phyloP scores from a whole-genome alignment of 129 eudicot species.

The Rutidosis leptorrhynchoides region DNA sequence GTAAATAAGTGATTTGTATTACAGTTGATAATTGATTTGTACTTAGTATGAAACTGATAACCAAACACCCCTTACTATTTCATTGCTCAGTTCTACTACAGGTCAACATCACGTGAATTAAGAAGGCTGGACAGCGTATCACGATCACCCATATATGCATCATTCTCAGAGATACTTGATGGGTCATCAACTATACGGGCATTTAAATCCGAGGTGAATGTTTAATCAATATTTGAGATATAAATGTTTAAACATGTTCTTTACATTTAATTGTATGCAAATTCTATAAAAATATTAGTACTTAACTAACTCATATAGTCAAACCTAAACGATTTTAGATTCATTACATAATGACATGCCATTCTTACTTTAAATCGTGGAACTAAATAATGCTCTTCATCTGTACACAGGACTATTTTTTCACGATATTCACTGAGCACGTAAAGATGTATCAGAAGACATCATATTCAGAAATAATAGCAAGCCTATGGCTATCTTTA shows the following conservation, averaged over 20 bases:
- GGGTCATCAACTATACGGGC: conserved; percentile 92
- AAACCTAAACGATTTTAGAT: background rate
- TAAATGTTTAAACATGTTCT: conserved; percentile 2
- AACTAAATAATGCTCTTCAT: conserved; percentile 20
- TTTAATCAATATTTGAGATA: conserved; percentile 7
- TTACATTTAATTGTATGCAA: background rate
- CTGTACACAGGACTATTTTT: conserved; percentile 55
- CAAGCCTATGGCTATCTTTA: conserved; percentile 95
- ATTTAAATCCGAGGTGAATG: conserved; percentile 70
- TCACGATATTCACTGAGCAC: conserved; percentile 54
- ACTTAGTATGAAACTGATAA: too few species aligned
- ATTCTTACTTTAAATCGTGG: conserved; percentile 3
- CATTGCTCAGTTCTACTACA: conserved; percentile 75
- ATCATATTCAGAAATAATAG: conserved; percentile 74
- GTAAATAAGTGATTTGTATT: too few species aligned
- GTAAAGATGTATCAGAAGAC: conserved; percentile 70
- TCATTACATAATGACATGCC: background rate
- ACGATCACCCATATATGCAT: conserved; percentile 93
- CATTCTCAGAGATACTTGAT: conserved; percentile 86
- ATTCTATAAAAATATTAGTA: background rate
- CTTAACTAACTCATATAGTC: too few species aligned
- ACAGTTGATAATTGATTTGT: background rate
- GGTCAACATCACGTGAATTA: conserved; percentile 86
- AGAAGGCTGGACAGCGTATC: conserved; percentile 97
- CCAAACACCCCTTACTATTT: too few species aligned